Base-by-base conservation (phyloP, 208 protist species). In the Crithidia mellificae region DNA sequence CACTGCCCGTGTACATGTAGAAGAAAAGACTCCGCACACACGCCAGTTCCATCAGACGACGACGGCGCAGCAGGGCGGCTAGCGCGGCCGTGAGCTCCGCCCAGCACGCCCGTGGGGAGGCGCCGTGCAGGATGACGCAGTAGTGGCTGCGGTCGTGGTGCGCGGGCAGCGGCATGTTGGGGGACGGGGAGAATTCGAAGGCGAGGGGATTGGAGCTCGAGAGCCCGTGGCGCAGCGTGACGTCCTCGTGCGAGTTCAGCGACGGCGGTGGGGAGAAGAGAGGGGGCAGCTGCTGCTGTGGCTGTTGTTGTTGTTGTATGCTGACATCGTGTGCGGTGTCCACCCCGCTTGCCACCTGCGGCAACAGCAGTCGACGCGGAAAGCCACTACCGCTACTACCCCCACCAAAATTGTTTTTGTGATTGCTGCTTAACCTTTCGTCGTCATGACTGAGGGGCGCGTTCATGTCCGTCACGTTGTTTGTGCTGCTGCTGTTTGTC, bases 1-100 rank as follows among this genome's bases (percentile, higher is more conserved):
- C 49, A 3, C 79, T 80, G n/a, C 75, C 74, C 41, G 76, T 59
- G 68, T 86, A 88, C 59, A 90, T 69, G 74, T 87, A 92, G 47
- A 51, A 74, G 27, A 80, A 75, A 9, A 92, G 67, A 63, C 68
- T 80, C 50, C 72, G 78, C 32, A 87, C 58, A 38, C 80, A 83
- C 5, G 70, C 55, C 25, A 77, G 38, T 61, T 66, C 55, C 59
- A 88, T 67, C 20, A 55, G 36, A 14, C 70, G 62, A 19, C 72
- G 71, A 8, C 57, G 77, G 6, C 68, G 64, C 32, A 77, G 74
- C 29, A 92, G 66, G 3, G 56, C 61, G 20, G 66, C 43, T 14
- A 82, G 47, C 6, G 70, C 76, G 19, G 55, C 63, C 14, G 65
- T 73, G 24, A 92, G 53, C 43, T 67, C 65, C 19, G 62, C 56